phyloP scores from a whole-genome alignment of 352 stramenopile genomes.

The Blastocystis sp. region DNA sequence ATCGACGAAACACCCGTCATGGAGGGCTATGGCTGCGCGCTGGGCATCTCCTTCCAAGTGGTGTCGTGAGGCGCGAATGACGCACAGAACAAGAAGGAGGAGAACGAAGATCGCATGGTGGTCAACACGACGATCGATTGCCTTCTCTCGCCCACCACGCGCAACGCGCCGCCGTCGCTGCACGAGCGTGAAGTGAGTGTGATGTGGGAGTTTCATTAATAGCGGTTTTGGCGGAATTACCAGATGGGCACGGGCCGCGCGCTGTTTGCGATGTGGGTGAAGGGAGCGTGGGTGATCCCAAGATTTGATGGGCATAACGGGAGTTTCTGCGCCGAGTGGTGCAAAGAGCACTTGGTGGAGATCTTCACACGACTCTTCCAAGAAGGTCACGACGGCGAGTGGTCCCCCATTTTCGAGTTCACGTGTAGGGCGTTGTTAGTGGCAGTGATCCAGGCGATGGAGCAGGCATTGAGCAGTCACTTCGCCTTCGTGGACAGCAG shows the following conservation, averaged over 20 bases:
- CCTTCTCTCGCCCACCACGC: not conserved
- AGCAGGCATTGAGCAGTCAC: not conserved
- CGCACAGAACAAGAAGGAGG: conserved; percentile 28
- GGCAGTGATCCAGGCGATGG: not conserved
- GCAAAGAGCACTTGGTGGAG: conserved; percentile 8
- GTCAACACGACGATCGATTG: not conserved
- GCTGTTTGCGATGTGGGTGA: conserved; percentile 34
- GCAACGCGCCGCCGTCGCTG: not conserved
- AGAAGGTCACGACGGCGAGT: not conserved
- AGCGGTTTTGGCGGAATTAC: conserved; percentile 33
- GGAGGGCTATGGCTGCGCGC: not conserved
- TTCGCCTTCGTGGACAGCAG: not conserved
- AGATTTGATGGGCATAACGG: conserved; percentile 63
- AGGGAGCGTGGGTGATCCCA: not conserved
- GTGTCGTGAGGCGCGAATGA: not conserved
- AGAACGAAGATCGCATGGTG: conserved; percentile 57
- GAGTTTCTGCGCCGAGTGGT: conserved; percentile 4
- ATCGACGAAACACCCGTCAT: not conserved
- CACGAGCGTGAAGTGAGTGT: not conserved
- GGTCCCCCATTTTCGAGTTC: not conserved
- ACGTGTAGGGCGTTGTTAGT: conserved; percentile 1
- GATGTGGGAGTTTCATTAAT: too few species aligned
- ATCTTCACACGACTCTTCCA: conserved; percentile 3
- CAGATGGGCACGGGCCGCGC: conserved; percentile 20
- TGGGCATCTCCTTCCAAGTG: conserved; percentile 23